A percentile compares a stretch with the other conserved stretches of the same genome.
Evolutionary conservation across 768 basidiomycete species (phyloP).

Genomic region (Lentinula raphanica): DNA sequence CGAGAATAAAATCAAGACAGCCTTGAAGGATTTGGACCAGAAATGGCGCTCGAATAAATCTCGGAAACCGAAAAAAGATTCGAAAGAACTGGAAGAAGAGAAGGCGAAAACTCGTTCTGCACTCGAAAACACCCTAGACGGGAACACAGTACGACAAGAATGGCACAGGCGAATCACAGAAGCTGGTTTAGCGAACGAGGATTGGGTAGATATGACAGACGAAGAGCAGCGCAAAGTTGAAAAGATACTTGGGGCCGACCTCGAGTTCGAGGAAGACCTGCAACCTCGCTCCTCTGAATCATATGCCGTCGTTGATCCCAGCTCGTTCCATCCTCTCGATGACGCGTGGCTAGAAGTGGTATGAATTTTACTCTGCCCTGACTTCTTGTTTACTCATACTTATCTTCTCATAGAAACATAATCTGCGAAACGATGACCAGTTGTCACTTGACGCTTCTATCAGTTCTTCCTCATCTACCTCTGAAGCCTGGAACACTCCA

Average conservation of each 20-base stretch:
- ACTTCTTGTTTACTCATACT: neutral
- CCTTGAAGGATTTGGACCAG: neutral
- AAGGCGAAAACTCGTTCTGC: slow-evolving; percentile 21
- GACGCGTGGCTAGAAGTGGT: slow-evolving; percentile 16
- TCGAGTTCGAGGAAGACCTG: slow-evolving; percentile 24
- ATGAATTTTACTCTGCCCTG: slow-evolving; percentile 14
- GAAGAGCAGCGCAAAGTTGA: slow-evolving; percentile 31
- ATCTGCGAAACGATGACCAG: slow-evolving; percentile 7
- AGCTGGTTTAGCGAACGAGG: slow-evolving; percentile 32
- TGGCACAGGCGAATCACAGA: slow-evolving; percentile 34
- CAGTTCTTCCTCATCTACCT: slow-evolving; percentile 7
- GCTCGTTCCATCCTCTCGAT: slow-evolving; percentile 27
- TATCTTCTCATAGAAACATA: neutral
- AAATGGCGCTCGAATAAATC: slow-evolving; percentile 3
- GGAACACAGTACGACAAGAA: slow-evolving; percentile 27
- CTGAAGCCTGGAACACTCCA: slow-evolving; percentile 12
- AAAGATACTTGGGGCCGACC: slow-evolving; percentile 31
- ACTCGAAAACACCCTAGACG: slow-evolving; percentile 28
- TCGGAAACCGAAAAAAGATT: slow-evolving; percentile 3
- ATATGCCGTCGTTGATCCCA: slow-evolving; percentile 41
- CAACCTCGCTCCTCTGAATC: slow-evolving; percentile 22
- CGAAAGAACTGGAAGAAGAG: slow-evolving; percentile 24
- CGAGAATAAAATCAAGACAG: neutral
- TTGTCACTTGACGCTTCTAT: slow-evolving; percentile 18
- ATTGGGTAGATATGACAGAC: slow-evolving; percentile 39